phyloP scores from a whole-genome alignment of 169 alveolate genomes.

The Plasmodium sp. region DNA sequence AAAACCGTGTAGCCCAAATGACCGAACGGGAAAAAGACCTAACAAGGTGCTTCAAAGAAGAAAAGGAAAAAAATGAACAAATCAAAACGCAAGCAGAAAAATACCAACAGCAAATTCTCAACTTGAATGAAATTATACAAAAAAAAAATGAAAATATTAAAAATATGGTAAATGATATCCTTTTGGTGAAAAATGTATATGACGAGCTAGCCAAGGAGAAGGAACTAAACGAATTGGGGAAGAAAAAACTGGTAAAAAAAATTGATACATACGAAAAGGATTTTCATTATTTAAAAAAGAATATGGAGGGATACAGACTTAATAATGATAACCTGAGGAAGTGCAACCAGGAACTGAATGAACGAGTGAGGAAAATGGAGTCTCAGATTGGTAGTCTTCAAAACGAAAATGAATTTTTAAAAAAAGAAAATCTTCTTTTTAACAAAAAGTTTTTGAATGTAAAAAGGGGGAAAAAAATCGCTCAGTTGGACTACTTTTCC shows the following conservation, averaged over 20 bases:
- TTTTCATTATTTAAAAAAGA: slow-evolving; percentile 8
- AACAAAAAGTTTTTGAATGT: slow-evolving; percentile 36
- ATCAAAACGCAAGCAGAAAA: background rate
- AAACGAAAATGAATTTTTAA: slow-evolving; percentile 49
- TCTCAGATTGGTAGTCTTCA: background rate
- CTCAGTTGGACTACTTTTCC: background rate
- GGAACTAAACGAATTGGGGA: slow-evolving; percentile 28
- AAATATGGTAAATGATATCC: slow-evolving; percentile 53
- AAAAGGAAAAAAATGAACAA: background rate
- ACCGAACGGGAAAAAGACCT: background rate
- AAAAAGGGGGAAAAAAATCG: background rate
- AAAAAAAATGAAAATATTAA: slow-evolving; percentile 41
- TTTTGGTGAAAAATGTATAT: slow-evolving; percentile 51
- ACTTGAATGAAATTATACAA: background rate
- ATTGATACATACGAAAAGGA: slow-evolving; percentile 27
- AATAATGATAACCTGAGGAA: slow-evolving; percentile 29
- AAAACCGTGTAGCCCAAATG: background rate
- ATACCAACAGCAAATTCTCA: slow-evolving; percentile 5
- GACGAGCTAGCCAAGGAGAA: slow-evolving; percentile 55
- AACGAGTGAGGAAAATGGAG: slow-evolving; percentile 31
- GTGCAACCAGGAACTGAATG: slow-evolving; percentile 21
- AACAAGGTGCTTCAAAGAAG: background rate
- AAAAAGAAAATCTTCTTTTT: slow-evolving; percentile 42
- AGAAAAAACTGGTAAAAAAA: slow-evolving; percentile 12
- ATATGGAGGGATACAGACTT: slow-evolving; percentile 5